Base-by-base conservation (phyloP, 2,329 filamentous ascomycete genomes). In the Hymenoscyphus repandus region DNA sequence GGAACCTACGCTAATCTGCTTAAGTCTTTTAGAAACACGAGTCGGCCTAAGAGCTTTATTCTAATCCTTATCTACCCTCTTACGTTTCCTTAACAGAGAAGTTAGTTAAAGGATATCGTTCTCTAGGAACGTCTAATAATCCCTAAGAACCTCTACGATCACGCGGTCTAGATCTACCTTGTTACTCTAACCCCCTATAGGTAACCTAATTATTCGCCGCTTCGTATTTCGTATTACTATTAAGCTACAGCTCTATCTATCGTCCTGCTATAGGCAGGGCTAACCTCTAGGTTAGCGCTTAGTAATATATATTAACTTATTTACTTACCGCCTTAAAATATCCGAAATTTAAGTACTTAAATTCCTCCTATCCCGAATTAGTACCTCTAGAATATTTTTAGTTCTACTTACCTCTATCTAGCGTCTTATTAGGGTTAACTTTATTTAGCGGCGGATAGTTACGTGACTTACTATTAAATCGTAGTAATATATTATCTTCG, bases 401-500 rank as follows among this genome's bases (percentile, higher is more conserved):
- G 47, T 59, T 45, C 30, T 33, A 55, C 32, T 31, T 47, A 59
- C 38, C 48, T 53, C 50, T 49, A 52, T 38, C 32, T 57, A 49
- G 20, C 49, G 42, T 49, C 51, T 60, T 11, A 51, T 37, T 13
- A 33, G 30, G 43, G 36, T 52, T 36, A 44, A 50, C 45, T 55
- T 56, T 45, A 15, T 52, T 27, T 43, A 42, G 17, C 50, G 46
- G 45, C 57, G 36, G n/a, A 54, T 58, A 49, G 50, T 54, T 13
- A 30, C 46, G 41, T 41, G 13, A 5, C 36, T 50, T 45, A 49
- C 54, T 22, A 54, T 57, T 20, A 55, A 65, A 55, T 65, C 49
- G 42, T 61, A 65, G 47, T 64, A 41, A n/a, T 56, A 55, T 51
- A 65, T 64, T 13, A 57, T 55, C 44, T 53, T 50, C 46, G 47